A percentile compares a stretch with the other conserved stretches of the same genome.
Evolutionary conservation across 768 basidiomycete species (phyloP).

Genomic region (Leccinum incarnatum): DNA sequence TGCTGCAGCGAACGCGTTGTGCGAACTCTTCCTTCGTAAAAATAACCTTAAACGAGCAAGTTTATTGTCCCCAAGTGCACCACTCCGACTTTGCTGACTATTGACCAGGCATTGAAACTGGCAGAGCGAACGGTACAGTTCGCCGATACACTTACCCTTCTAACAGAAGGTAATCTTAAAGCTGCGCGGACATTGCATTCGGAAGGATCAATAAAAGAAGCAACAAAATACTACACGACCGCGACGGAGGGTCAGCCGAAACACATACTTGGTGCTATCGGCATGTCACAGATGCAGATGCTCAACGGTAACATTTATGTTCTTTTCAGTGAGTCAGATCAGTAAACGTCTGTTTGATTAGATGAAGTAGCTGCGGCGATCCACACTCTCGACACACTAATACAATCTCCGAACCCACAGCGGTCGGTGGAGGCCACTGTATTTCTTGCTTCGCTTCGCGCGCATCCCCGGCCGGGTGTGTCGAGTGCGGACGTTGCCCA

Average conservation of each 20-base stretch:
- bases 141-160: conserved; percentile 80
- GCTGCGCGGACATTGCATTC: conserved; percentile 81
- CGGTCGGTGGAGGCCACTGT: conserved; percentile 80
- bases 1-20: conserved; percentile 80
- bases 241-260: conserved; percentile 70
- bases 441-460: conserved; percentile 87
- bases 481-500: conserved; percentile 68
- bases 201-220: conserved; percentile 60
- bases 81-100: background rate
- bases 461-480: conserved; percentile 75
- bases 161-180: conserved; percentile 84
- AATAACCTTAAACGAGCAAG: conserved; percentile 58
- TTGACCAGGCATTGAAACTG: conserved; percentile 74
- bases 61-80: conserved; percentile 14
- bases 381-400: conserved; percentile 75
- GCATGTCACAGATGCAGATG: conserved; percentile 85
- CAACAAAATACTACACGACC: conserved; percentile 65
- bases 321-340: background rate
- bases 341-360: conserved; percentile 28
- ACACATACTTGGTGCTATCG: conserved; percentile 76
- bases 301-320: conserved; percentile 58
- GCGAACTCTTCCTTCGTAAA: conserved; percentile 74
- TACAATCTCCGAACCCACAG: conserved; percentile 63
- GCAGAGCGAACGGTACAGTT: conserved; percentile 94
- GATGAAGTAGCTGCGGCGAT: conserved; percentile 85